Evolutionary conservation across 2,329 filamentous ascomycete species (phyloP), one percentile per base, ranked within the genome.

Genomic region (Hypoxylon sp.): DNA sequence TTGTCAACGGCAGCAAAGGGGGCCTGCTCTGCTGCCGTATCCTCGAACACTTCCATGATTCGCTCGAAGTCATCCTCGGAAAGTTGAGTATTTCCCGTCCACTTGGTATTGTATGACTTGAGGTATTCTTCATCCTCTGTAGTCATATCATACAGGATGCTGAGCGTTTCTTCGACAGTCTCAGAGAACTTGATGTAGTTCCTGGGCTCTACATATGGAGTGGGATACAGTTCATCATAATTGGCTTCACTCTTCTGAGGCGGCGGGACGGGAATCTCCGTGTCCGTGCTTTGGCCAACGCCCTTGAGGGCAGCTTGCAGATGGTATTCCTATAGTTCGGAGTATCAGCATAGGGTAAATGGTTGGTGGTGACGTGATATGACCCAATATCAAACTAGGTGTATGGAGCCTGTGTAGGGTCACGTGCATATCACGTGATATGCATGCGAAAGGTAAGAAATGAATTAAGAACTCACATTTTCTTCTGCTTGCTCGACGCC

Each of bases 151-250:
- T 99, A 99, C 75, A 91, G 89, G 79, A 91, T 92, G 76, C 93
- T 92, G 77, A 94, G 91, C 76, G 92, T 97, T 82, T 99, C 96
- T 82, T 99, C 96, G 69, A 99, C 95, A 2, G 96, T 99, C 73
- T 97, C 95, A 72, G 96, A 98, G 83, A 97, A 98, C 72, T 95
- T 94, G 79, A 99, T 97, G 82, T 98, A 98, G 69, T 95, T 96
- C 69, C 91, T 90, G 58, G 96, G 94, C 80, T 97, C 92, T 76
- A 90, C 88, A 82, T 95, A 98, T 64, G 85, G 84, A 72, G 88
- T 89, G 55, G 91, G 89, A 79, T 98, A 98, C 75, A 98, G 88
- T 76, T 91, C 89, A 81, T 97, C 93, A 90, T 98, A 99, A 81
- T 93, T 89, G 81, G 95, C 85, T 72, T 85, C 83, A 75, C 87